These are phyloP conservation scores for Pichia rugopelliculosa DNA, from an alignment of 805 yeast genomes.

Conservation along the genomic window DNA sequence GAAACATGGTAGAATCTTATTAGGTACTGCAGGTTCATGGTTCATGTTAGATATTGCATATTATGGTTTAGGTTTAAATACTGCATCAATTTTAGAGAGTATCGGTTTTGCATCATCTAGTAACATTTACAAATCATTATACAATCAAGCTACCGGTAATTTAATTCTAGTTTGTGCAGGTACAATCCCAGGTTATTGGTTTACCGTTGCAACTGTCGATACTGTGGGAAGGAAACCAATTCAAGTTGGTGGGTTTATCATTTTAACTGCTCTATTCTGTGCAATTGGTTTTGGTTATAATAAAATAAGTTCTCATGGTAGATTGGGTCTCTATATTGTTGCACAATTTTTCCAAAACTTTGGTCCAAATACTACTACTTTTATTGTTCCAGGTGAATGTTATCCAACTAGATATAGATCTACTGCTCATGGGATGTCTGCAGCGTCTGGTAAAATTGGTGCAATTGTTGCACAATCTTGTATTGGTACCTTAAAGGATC, in stretches of 20 bases:
- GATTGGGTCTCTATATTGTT: constrained; percentile 69
- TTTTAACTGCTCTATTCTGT: constrained; percentile 69
- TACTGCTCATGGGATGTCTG: constrained; percentile 91
- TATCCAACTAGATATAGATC: constrained; percentile 95
- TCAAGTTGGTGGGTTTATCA: constrained; percentile 66
- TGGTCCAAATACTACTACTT: constrained; percentile 91
- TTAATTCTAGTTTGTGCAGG: constrained; percentile 92
- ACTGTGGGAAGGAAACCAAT: constrained; percentile 78
- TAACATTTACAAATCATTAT: constrained; percentile 63
- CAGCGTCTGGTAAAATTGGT: constrained; percentile 88
- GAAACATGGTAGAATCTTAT: constrained; percentile 75
- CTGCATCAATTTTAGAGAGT: constrained; percentile 70
- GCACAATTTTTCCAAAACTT: constrained; percentile 86
- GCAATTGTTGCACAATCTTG: constrained; percentile 88
- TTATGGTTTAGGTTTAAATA: constrained; percentile 82
- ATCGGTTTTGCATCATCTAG: constrained; percentile 74
- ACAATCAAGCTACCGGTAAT: constrained; percentile 85
- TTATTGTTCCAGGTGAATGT: constrained; percentile 84
- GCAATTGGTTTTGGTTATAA: constrained; percentile 77
- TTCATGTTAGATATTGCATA: constrained; percentile 84
- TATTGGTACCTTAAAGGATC: constrained; percentile 76
- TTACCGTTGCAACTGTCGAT: constrained; percentile 73
- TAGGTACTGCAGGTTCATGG: constrained; percentile 93
- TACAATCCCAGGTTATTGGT: constrained; percentile 92
- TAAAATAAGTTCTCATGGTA: constrained; percentile 56